phyloP scores from a whole-genome alignment of 148 eudicot genomes.

The Vaccinium vitisidaea region DNA sequence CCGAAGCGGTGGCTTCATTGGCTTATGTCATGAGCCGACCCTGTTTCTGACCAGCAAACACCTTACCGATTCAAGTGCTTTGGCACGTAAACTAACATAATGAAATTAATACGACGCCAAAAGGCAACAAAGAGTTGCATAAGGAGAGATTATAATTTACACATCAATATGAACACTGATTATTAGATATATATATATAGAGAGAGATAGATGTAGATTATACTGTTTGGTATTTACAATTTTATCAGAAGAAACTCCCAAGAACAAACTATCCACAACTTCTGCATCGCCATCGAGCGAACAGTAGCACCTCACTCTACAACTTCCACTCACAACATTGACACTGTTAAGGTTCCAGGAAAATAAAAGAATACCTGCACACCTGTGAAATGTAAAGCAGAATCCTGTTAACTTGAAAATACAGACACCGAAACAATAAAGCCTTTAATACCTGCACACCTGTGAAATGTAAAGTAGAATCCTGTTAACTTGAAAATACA shows the following conservation, averaged over 20 bases:
- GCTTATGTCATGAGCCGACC: too few species aligned
- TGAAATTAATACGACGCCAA: not conserved
- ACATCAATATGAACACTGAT: constrained; percentile 18
- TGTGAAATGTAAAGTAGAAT: not conserved
- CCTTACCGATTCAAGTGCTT: not conserved
- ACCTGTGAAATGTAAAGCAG: constrained; percentile 26
- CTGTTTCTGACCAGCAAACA: too few species aligned
- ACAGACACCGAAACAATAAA: not conserved
- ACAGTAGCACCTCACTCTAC: constrained; percentile 15
- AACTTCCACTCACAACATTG: constrained; percentile 21
- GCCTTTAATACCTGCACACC: too few species aligned
- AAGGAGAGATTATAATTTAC: constrained; percentile 25
- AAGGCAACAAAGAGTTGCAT: constrained; percentile 18
- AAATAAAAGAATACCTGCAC: constrained; percentile 32
- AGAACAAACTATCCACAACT: constrained; percentile 24
- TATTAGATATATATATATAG: constrained; percentile 13
- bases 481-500: not conserved
- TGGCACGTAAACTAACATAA: not conserved
- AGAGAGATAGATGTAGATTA: constrained; percentile 4
- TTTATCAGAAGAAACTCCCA: constrained; percentile 20
- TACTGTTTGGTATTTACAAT: constrained; percentile 34
- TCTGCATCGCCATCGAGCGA: constrained; percentile 15
- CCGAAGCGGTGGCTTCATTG: too few species aligned
- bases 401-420: not conserved
- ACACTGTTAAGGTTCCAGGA: constrained; percentile 21